Conservation (phyloP, 2,329 filamentous ascomycete genomes). For the Alternaria triticina region DNA sequence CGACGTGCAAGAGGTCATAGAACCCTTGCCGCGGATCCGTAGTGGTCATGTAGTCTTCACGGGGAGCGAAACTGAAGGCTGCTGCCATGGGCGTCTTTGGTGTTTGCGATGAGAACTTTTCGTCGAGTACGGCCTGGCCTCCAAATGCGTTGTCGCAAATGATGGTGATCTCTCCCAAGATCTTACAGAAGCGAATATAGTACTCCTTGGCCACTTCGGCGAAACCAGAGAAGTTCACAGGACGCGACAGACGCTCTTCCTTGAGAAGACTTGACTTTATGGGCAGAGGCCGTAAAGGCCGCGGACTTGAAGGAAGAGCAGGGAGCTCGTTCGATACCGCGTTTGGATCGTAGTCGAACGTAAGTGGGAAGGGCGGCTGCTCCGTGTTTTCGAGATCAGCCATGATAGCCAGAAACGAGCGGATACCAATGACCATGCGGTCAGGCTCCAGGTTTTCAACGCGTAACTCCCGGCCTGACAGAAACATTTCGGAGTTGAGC, state of each 20-base stretch:
- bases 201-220: constrained; percentile 81
- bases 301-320: constrained; percentile 42
- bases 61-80: constrained; percentile 86
- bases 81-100: constrained; percentile 96
- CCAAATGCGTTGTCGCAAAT: constrained; percentile 98
- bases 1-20: constrained; percentile 93
- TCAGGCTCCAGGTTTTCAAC: constrained; percentile 96
- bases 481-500: constrained; percentile 90
- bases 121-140: constrained; percentile 91
- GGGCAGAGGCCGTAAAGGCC: constrained; percentile 37
- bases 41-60: constrained; percentile 76
- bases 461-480: constrained; percentile 75
- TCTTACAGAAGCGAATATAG: constrained; percentile 91
- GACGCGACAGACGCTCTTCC: constrained; percentile 71
- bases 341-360: constrained; percentile 58
- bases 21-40: constrained; percentile 91
- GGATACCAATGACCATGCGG: constrained; percentile 95
- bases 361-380: constrained; percentile 82
- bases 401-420: constrained; percentile 92
- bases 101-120: constrained; percentile 86
- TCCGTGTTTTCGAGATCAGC: constrained; percentile 87
- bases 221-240: constrained; percentile 67
- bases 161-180: constrained; percentile 92
- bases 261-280: constrained; percentile 51
- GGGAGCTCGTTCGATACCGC: constrained; percentile 47